Base-by-base conservation (phyloP, 2,329 filamentous ascomycete species). In the Aciculosporium take region DNA sequence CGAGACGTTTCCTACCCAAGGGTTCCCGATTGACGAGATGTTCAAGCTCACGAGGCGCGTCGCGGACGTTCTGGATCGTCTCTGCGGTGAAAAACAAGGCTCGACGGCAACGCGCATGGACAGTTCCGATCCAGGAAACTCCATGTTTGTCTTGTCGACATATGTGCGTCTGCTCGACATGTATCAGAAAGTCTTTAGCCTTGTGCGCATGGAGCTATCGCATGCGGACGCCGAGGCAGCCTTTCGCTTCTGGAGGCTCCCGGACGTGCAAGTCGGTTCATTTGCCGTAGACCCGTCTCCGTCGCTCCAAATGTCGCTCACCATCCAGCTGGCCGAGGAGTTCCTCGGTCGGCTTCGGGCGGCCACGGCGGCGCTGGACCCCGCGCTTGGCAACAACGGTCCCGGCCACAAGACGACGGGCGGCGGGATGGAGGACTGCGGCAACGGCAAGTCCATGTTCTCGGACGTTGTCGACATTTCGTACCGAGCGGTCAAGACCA, bases 301-400 rank as follows among this genome's bases (percentile, higher is more conserved):
- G 1, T 56, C 57, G n/a, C 51, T 65, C 27, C 63, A 65, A 44
- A 63, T 65, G 57, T 63, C 57, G 9, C 52, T 66, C 17, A 63
- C 62, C 3, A 54, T 65, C 24, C 61, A 64, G 45, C 51, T 66
- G n/a, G 62, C 58, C 5, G 60, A 64, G 43, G 60, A 64, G 47
- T 63, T 65, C 32, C 52, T 66, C 12, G 50, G 48, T 24, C 54
- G 58, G 24, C 56, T 65, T 20, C 54, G 60, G 27, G 47, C 49
- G 6, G 54, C 56, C n/a, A 58, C 59, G 1, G 49, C 47, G 24
- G 39, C 50, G 37, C 30, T 63, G 45, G 57, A 56, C 42, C 40
- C 52, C 23, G 45, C 45, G 2, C 25, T 48, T 13, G 41, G 42
- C 32, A 48, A 42, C 32, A 48, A 45, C 40, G 49, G 47, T 12